These are phyloP conservation scores for Venturiaceae sp. DNA, from an alignment of 2,329 filamentous ascomycete genomes.

Conservation along the genomic window DNA sequence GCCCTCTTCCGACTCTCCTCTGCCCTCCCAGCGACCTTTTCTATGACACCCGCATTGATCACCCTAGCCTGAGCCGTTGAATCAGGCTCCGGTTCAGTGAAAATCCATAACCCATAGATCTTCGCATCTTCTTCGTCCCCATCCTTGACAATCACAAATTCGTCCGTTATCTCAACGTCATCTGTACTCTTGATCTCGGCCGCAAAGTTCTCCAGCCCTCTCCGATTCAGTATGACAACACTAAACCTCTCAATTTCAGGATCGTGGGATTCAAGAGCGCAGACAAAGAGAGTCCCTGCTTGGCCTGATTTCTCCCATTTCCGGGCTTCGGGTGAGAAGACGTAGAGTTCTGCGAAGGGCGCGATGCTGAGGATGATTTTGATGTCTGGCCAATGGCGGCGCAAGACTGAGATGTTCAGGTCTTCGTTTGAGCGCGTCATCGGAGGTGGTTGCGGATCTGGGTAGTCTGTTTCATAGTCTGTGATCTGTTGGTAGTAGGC, in stretches of 20 bases:
- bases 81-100: conserved; percentile 44
- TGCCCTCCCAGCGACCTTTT: conserved; percentile 43
- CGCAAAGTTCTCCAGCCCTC: conserved; percentile 37
- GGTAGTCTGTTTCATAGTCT: conserved; percentile 56
- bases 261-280: conserved; percentile 42
- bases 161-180: conserved; percentile 39
- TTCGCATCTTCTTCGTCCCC: conserved; percentile 15
- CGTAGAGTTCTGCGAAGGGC: conserved; percentile 79
- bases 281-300: conserved; percentile 85
- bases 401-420: conserved; percentile 78
- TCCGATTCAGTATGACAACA: conserved; percentile 37
- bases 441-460: background rate
- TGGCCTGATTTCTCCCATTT: conserved; percentile 79
- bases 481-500: conserved; percentile 14
- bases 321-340: conserved; percentile 54
- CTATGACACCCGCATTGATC: conserved; percentile 44
- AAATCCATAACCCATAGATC: conserved; percentile 56
- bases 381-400: conserved; percentile 69
- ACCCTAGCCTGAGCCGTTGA: conserved; percentile 43
- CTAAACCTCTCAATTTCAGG: conserved; percentile 27
- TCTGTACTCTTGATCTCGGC: conserved; percentile 31
- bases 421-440: conserved; percentile 61
- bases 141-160: conserved; percentile 46
- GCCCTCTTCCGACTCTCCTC: conserved; percentile 37
- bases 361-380: conserved; percentile 67